Conservation (phyloP, 495 filamentous ascomycete genomes). For the Penicillium coprophilum region DNA sequence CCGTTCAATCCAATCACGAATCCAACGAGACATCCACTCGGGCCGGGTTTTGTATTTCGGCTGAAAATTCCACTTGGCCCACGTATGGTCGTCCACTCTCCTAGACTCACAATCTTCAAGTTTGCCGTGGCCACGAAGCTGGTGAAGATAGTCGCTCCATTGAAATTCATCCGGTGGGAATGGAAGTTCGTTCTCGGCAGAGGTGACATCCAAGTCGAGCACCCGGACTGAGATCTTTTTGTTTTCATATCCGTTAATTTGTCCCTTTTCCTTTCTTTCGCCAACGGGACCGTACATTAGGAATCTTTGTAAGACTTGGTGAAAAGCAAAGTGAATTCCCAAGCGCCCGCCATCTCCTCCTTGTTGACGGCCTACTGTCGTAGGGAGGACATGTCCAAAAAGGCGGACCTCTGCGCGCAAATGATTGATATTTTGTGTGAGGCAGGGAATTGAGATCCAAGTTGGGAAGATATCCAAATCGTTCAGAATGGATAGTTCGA, state of each 20-base stretch:
- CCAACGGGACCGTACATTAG: neutral
- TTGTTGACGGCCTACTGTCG: constrained; percentile 33
- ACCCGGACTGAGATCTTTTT: neutral
- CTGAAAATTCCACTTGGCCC: neutral
- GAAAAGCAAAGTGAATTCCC: neutral
- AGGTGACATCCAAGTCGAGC: neutral
- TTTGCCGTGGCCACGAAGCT: neutral
- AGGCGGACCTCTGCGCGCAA: neutral
- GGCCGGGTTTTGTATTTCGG: neutral
- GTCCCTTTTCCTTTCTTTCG: neutral
- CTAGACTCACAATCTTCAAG: neutral
- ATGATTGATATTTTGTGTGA: neutral
- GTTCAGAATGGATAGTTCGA: neutral
- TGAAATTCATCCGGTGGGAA: neutral
- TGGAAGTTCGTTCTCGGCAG: too few species aligned
- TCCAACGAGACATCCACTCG: neutral
- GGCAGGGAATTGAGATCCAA: neutral
- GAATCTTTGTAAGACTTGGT: neutral
- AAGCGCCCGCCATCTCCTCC: constrained; percentile 41
- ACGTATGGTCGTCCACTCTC: neutral
- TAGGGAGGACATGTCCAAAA: neutral
- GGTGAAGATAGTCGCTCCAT: too few species aligned
- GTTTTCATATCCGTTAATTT: neutral
- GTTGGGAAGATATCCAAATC: neutral
- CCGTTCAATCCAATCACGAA: neutral